phyloP scores from a whole-genome alignment of 75 land plant genomes.

The Azolla pinnata region DNA sequence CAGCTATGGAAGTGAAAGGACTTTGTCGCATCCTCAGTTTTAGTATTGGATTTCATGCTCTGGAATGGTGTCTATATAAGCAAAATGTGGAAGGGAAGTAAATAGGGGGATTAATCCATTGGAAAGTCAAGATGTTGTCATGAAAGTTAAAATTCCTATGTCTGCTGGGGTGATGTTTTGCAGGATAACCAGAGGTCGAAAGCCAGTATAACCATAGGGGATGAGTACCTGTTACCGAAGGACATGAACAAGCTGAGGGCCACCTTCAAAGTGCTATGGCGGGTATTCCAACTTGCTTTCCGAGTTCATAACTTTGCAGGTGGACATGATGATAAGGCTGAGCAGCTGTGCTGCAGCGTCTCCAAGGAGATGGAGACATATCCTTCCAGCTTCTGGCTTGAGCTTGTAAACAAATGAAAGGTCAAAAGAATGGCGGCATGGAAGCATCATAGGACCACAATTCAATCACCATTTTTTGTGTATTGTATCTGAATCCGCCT shows the following conservation, averaged over 20 bases:
- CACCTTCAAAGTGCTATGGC: slow-evolving; percentile 38
- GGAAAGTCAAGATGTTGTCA: background rate
- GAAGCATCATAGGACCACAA: no score
- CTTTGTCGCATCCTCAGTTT: background rate
- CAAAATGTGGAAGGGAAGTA: background rate
- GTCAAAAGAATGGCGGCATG: no score
- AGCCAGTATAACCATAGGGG: slow-evolving; percentile 1
- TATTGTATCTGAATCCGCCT: no score
- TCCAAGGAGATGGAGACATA: slow-evolving; percentile 37
- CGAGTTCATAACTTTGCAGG: slow-evolving; percentile 50
- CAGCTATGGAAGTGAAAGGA: background rate
- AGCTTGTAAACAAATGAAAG: slow-evolving; percentile 2
- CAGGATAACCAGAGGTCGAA: slow-evolving; percentile 31
- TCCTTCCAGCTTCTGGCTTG: slow-evolving; percentile 7
- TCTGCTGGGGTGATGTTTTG: background rate
- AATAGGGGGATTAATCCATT: background rate
- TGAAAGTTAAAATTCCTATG: background rate
- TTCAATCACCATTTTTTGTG: no score
- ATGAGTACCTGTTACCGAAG: background rate
- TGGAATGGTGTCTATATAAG: background rate
- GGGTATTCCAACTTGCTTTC: slow-evolving; percentile 39
- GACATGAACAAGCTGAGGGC: slow-evolving; percentile 4
- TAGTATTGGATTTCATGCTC: background rate
- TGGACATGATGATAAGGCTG: slow-evolving; percentile 47
- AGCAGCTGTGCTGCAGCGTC: slow-evolving; percentile 24